Conservation (phyloP, 1,284 basidiomycete species). For the Vanrija sp. region DNA sequence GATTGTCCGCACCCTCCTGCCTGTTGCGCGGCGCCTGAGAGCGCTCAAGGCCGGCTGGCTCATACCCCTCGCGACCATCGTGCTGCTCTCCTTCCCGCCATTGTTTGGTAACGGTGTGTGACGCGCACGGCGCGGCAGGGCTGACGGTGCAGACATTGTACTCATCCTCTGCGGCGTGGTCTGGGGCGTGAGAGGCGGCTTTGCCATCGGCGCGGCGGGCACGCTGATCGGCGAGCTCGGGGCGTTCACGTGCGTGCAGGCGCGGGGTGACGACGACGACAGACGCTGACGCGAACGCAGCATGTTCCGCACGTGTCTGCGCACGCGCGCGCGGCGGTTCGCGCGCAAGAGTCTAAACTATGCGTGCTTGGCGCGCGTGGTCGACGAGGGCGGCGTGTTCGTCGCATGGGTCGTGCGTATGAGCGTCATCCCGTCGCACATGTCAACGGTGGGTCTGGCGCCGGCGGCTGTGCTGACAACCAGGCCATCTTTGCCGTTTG, state of each 20-base stretch:
- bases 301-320: constrained; percentile 45
- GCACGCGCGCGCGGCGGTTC: constrained; percentile 34
- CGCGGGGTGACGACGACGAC: background rate
- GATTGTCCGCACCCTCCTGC: constrained; percentile 31
- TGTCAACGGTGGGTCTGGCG: constrained; percentile 40
- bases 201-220: constrained; percentile 38
- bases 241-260: constrained; percentile 33
- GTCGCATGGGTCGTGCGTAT: constrained; percentile 39
- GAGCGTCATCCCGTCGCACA: constrained; percentile 41
- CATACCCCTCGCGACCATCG: constrained; percentile 41
- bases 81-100: constrained; percentile 49
- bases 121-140: background rate
- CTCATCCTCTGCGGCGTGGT: constrained; percentile 43
- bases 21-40: constrained; percentile 20
- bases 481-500: constrained; percentile 38
- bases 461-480: constrained; percentile 16
- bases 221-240: constrained; percentile 43
- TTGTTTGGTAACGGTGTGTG: constrained; percentile 42
- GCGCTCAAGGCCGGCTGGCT: constrained; percentile 32
- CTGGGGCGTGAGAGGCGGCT: constrained; percentile 46
- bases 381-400: constrained; percentile 44
- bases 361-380: constrained; percentile 39
- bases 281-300: constrained; percentile 10
- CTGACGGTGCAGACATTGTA: constrained; percentile 27
- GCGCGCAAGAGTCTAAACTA: constrained; percentile 45